Conservation (phyloP, 768 basidiomycete genomes). For the Hericium alpestre region DNA sequence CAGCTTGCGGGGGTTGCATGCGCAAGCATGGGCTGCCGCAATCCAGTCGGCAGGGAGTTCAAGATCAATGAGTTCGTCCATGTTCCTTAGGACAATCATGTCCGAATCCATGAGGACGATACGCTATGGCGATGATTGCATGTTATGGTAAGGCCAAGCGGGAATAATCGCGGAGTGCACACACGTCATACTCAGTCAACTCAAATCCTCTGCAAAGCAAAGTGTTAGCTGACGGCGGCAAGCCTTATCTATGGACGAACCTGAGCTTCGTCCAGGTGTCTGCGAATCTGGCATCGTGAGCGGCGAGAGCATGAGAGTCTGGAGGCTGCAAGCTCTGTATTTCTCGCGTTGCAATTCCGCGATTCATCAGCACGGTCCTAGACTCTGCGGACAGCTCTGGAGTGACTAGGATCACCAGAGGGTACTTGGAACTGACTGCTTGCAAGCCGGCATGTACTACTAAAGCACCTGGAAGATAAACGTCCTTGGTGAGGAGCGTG, state of each 20-base stretch:
- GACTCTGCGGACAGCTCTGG: conserved; percentile 26
- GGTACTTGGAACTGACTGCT: conserved; percentile 33
- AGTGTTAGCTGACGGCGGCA: neutral
- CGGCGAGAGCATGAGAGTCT: conserved; percentile 24
- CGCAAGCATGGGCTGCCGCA: conserved; percentile 82
- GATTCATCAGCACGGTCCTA: conserved; percentile 36
- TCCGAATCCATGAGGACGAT: conserved; percentile 79
- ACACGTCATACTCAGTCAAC: conserved; percentile 56
- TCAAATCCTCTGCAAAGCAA: conserved; percentile 42
- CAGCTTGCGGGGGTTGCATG: conserved; percentile 85
- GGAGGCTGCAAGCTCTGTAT: conserved; percentile 49
- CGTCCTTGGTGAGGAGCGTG: conserved; percentile 63
- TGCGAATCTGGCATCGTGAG: conserved; percentile 37
- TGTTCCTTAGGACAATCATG: conserved; percentile 75
- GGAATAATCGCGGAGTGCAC: conserved; percentile 6
- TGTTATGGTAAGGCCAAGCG: conserved; percentile 1
- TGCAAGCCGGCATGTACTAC: conserved; percentile 41
- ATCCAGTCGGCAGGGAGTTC: conserved; percentile 59
- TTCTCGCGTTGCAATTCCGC: conserved; percentile 46
- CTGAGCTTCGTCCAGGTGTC: conserved; percentile 61
- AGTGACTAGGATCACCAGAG: conserved; percentile 43
- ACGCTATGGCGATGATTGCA: conserved; percentile 31
- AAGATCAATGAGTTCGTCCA: conserved; percentile 63
- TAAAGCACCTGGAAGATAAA: conserved; percentile 48
- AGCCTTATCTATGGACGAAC: conserved; percentile 15